These are phyloP conservation scores for Acer negundo DNA, from an alignment of 345 rosid genomes.

Conservation along the genomic window DNA sequence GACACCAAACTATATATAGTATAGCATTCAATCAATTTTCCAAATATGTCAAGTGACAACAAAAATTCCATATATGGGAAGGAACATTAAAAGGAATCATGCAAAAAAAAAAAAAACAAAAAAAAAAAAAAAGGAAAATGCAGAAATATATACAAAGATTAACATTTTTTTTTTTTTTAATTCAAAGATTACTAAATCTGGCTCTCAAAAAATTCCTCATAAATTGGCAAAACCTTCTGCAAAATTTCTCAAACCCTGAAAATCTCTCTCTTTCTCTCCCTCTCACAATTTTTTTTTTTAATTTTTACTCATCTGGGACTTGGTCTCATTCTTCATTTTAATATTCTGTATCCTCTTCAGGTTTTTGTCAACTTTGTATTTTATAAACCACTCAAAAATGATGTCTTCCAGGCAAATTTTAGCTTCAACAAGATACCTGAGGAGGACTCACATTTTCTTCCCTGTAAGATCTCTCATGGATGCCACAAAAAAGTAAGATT, in stretches of 20 bases:
- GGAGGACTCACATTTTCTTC: background rate
- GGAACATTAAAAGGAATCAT: background rate
- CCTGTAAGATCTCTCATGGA: slow-evolving; percentile 6
- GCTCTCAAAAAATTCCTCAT: background rate
- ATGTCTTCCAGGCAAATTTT: slow-evolving; percentile 1
- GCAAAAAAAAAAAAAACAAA: no score
- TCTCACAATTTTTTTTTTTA: no score
- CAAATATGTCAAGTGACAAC: background rate
- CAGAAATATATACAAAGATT: no score
- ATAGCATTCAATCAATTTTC: background rate
- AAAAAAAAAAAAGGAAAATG: no score
- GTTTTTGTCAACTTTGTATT: background rate
- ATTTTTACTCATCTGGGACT: no score
- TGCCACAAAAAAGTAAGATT: slow-evolving; percentile 16
- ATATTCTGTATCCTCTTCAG: no score
- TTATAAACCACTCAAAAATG: background rate
- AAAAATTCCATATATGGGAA: background rate
- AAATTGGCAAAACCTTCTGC: no score
- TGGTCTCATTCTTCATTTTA: no score
- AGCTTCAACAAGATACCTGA: background rate
- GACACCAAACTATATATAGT: background rate
- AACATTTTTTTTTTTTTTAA: no score
- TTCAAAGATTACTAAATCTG: background rate
- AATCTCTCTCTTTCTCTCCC: no score
- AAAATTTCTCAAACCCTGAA: no score